These are phyloP conservation scores for Pythium aphanidermatum DNA, from an alignment of 352 stramenopile species.

Conservation along the genomic window DNA sequence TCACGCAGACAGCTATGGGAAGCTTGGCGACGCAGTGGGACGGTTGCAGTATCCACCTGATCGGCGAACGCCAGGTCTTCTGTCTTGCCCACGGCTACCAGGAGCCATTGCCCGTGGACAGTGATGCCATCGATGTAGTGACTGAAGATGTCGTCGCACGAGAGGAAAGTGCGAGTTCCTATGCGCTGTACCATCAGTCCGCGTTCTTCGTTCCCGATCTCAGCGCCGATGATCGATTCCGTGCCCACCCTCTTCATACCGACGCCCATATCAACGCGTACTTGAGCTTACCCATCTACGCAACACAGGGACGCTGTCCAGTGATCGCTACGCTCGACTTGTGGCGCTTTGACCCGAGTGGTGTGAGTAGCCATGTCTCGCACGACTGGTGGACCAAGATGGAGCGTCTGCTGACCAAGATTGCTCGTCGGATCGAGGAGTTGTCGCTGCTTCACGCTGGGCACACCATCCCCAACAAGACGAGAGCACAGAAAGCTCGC, in stretches of 20 bases:
- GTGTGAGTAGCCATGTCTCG: slow-evolving; percentile 53
- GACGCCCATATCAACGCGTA: slow-evolving; percentile 54
- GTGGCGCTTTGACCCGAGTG: slow-evolving; percentile 46
- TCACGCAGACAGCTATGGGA: slow-evolving; percentile 38
- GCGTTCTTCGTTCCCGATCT: slow-evolving; percentile 68
- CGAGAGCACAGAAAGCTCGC: slow-evolving; percentile 32
- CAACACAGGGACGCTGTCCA: slow-evolving; percentile 19
- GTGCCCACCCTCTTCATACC: slow-evolving; percentile 54
- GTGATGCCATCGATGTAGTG: slow-evolving; percentile 31
- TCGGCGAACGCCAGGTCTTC: slow-evolving; percentile 50
- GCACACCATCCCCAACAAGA: slow-evolving; percentile 32
- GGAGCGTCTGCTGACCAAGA: slow-evolving; percentile 27
- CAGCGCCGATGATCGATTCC: slow-evolving; percentile 53
- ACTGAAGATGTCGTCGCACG: slow-evolving; percentile 52
- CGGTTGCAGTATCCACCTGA: slow-evolving; percentile 63
- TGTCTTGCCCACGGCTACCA: slow-evolving; percentile 44
- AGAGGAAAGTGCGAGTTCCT: slow-evolving; percentile 60
- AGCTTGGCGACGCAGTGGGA: slow-evolving; percentile 59
- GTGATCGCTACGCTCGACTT: slow-evolving; percentile 69
- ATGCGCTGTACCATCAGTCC: slow-evolving; percentile 56
- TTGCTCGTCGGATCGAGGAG: slow-evolving; percentile 42
- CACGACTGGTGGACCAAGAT: slow-evolving; percentile 46
- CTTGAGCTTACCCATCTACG: slow-evolving; percentile 68
- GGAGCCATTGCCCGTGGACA: slow-evolving; percentile 27
- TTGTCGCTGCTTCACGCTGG: slow-evolving; percentile 22